Base-by-base conservation (phyloP, 805 yeast species). In the Starmerella vitae region DNA sequence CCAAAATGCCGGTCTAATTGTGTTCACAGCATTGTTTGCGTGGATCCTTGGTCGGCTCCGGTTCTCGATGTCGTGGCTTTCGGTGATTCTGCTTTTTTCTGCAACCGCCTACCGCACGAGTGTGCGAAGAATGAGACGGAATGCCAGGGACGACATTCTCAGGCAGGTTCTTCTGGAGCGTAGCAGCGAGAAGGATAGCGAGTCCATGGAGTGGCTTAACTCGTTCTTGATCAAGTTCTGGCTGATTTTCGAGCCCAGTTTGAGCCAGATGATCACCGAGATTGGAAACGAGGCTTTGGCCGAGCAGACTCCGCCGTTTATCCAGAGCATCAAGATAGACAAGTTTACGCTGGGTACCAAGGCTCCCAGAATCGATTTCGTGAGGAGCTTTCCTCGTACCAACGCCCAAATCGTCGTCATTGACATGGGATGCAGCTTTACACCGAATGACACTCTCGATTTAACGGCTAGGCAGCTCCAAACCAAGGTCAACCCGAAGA, bases 191-290 rank as follows among this genome's bases (percentile, higher is more conserved):
- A 72, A 76, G 53, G 96, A 88, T 57, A 78, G 77, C 49, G 98
- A 91, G 62, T 70, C 94, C 5, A 73, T 91, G 80, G 96, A 91
- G 55, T 91, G 99, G 99, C 65, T 83, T 48, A 91, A 91, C 59
- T 72, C 74, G 20, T 79, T 93, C 53, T 58, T 93, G 61, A 86
- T 79, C 55, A 86, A 85, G 61, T 86, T 82, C 59, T 91, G 99
- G 99, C 65, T 74, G 39, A 82, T 69, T 48, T 70, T 85, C 54
- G 97, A 91, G 59, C 98, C 99, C 5, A 74, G 82, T 8, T 66
- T 88, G 28, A 71, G 94, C 13, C 85, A 79, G 57, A 79, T 82
- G 60, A 85, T 85, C 22, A 75, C 84, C 47, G 83, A 79, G 34
- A 85, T 77, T 51, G 94, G 71, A 7, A 93, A 91, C 58, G 88